Base-by-base conservation (phyloP, 371 early-diverging fungal genomes). In the Catenaria anguillulae region DNA sequence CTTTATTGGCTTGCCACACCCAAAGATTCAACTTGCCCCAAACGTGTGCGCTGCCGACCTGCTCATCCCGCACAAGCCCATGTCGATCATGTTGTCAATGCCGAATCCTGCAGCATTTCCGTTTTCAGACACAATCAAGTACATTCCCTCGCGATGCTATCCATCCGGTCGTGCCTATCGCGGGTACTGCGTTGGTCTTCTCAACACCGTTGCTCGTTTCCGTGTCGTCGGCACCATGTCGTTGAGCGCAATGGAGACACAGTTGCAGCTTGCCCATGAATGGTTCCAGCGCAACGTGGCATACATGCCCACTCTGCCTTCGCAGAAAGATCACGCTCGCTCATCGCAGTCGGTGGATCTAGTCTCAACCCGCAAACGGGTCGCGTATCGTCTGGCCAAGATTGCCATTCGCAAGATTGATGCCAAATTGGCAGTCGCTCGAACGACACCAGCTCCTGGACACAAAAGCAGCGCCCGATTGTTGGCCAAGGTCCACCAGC, bases 181-280 rank as follows among this genome's bases (percentile, higher is more conserved):
- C 1, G 71, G 72, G 21, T 75, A 69, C 48, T 37, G 64, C 37
- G 64, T 72, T 55, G 67, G 56, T 48, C 61, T 52, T 1, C 65
- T 72, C 65, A 75, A 75, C 62, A 75, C 76, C 2, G 65, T 67
- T 21, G 68, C 66, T n/a, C 63, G 75, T 10, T 63, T 75, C 21
- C 4, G 15, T 26, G 29, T 10, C 4, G 31, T 17, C 10, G 29
- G 15, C 15, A 21, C 48, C n/a, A 50, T 50, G 52, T 8, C 29
- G 33, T 13, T 26, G 4, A 31, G 31, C 12, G 17, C 19, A 23
- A 23, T 23, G 10, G 45, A 10, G 10, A 23, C 45, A 2, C 3
- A 12, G 45, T 6, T 50, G 0, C 29, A 31, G 29, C 1, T 15
- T 13, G 52, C 52, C 52, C 29, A 50, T 26, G 29, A 26, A 31